Conservation (phyloP, 345 rosid species). For the Trapa bicornis region DNA sequence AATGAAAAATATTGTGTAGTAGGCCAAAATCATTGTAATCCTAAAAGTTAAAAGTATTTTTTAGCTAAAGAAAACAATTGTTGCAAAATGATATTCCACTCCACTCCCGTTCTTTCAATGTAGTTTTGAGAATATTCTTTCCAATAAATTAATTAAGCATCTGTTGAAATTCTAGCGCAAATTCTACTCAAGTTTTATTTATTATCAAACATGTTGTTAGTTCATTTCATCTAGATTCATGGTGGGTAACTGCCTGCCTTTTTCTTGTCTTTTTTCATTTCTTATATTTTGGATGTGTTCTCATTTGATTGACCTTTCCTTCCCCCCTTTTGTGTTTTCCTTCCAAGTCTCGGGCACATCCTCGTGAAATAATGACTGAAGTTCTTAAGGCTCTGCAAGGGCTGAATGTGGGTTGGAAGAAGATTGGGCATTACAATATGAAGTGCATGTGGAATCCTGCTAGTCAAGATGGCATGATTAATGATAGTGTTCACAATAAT, state of each 20-base stretch:
- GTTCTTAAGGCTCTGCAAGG: slow-evolving; percentile 92
- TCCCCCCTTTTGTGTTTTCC: background rate
- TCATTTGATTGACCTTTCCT: background rate
- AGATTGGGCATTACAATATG: slow-evolving; percentile 97
- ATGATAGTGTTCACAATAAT: slow-evolving; percentile 38
- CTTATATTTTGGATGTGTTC: background rate
- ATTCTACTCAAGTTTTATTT: background rate
- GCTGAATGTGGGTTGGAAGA: slow-evolving; percentile 88
- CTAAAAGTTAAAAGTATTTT: too few relatives aligned
- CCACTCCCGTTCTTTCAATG: background rate
- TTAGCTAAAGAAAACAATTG: too few relatives aligned
- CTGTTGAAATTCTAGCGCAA: background rate
- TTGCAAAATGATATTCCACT: background rate
- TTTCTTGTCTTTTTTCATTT: background rate
- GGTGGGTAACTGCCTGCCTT: background rate
- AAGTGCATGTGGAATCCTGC: slow-evolving; percentile 92
- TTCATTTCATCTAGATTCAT: background rate
- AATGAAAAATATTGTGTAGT: too few relatives aligned
- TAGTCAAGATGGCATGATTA: slow-evolving; percentile 56
- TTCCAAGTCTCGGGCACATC: slow-evolving; percentile 84
- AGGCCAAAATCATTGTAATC: too few relatives aligned
- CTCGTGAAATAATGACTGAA: slow-evolving; percentile 97
- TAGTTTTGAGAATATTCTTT: background rate
- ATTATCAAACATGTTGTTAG: background rate
- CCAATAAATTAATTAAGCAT: background rate